A percentile compares a stretch with the other conserved stretches of the same genome.
Evolutionary conservation across 352 stramenopile species (phyloP).

Genomic region (Pythium diclinum): DNA sequence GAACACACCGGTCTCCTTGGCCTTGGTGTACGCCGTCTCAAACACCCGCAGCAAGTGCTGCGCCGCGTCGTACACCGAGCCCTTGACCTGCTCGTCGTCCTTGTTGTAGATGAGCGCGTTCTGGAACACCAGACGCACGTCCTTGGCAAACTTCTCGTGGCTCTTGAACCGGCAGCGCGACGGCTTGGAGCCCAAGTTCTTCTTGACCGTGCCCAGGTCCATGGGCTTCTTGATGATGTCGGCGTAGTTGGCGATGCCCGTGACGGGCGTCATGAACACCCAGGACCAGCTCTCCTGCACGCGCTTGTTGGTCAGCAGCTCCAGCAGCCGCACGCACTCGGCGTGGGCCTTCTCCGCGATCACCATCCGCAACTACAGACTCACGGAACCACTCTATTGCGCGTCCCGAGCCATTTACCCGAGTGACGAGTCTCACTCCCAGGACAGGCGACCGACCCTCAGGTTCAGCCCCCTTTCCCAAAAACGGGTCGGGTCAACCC

Average conservation of each 20-base stretch:
- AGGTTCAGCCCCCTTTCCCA: not conserved
- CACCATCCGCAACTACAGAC: slow-evolving; percentile 24
- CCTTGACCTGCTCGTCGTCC: slow-evolving; percentile 66
- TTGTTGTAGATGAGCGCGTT: slow-evolving; percentile 83
- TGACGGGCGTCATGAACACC: slow-evolving; percentile 81
- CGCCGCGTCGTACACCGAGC: slow-evolving; percentile 74
- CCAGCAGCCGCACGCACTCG: slow-evolving; percentile 78
- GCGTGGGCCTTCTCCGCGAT: slow-evolving; percentile 71
- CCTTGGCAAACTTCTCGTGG: slow-evolving; percentile 78
- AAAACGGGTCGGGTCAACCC: slow-evolving; percentile 11
- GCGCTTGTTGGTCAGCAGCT: slow-evolving; percentile 74
- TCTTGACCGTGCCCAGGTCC: slow-evolving; percentile 75
- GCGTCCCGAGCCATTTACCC: slow-evolving; percentile 16
- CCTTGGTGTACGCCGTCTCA: slow-evolving; percentile 76
- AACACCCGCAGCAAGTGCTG: slow-evolving; percentile 81
- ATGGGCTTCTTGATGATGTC: slow-evolving; percentile 80
- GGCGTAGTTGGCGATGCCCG: slow-evolving; percentile 61
- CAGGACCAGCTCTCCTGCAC: slow-evolving; percentile 86
- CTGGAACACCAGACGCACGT: slow-evolving; percentile 82
- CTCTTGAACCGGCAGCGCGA: slow-evolving; percentile 84
- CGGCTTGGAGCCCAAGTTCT: slow-evolving; percentile 70
- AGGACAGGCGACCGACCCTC: not conserved
- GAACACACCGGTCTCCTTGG: slow-evolving; percentile 57
- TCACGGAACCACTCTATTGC: not conserved
- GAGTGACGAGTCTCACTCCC: not conserved